Percentiles rank a stretch among this genome's conserved stretches.
Evolutionary conservation across 257 asterid species (phyloP).

Genomic region (Nicotiana otophora): DNA sequence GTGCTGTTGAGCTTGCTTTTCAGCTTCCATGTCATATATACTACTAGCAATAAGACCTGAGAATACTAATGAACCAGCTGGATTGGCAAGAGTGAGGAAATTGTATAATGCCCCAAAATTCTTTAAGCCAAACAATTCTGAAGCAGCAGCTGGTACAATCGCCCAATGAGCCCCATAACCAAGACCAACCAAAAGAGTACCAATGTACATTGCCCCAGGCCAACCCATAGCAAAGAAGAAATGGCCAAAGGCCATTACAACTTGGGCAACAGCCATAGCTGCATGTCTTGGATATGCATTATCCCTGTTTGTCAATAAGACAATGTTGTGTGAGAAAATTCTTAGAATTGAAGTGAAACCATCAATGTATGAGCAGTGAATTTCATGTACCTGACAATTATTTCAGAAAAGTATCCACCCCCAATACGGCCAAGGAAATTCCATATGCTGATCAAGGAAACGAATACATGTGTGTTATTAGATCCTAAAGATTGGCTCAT

Average conservation of each 20-base stretch:
- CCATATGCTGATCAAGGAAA: constrained; percentile 62
- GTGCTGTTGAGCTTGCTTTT: constrained; percentile 45
- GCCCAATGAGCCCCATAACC: constrained; percentile 99
- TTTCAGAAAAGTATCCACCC: constrained; percentile 66
- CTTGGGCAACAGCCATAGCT: constrained; percentile 74
- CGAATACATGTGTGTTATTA: constrained; percentile 42
- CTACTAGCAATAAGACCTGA: constrained; percentile 43
- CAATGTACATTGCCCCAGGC: constrained; percentile 80
- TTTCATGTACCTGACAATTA: constrained; percentile 39
- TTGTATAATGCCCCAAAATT: constrained; percentile 67
- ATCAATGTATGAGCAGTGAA: not conserved
- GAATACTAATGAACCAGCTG: constrained; percentile 44
- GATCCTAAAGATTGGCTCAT: constrained; percentile 61
- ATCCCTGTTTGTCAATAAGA: constrained; percentile 43
- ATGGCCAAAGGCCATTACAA: constrained; percentile 73
- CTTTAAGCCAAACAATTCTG: constrained; percentile 80
- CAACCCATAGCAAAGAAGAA: constrained; percentile 83
- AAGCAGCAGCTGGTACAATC: constrained; percentile 85
- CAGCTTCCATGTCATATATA: constrained; percentile 48
- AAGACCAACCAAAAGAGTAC: constrained; percentile 85
- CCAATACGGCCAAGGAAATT: constrained; percentile 62
- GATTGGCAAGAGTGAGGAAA: constrained; percentile 47
- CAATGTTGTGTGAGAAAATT: constrained; percentile 9
- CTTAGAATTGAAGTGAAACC: not conserved
- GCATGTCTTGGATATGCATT: constrained; percentile 76